phyloP scores from a whole-genome alignment of 176 grass and related monocot species.

The Carex myosuroides region DNA sequence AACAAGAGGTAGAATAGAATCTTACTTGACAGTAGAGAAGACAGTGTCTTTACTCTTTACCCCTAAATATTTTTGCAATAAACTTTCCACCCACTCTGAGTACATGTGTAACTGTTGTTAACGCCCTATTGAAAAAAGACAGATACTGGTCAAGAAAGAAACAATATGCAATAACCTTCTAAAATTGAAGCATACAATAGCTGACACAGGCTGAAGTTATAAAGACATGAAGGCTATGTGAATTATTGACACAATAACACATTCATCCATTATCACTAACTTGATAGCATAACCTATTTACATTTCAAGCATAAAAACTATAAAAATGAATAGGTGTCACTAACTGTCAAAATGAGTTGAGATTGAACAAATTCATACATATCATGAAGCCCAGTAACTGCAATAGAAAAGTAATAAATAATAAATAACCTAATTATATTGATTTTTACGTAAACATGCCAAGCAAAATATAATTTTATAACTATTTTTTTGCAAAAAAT shows the following conservation, averaged over 20 bases:
- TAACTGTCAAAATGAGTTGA: constrained; percentile 93
- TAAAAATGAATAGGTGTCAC: constrained; percentile 13
- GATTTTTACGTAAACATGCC: not conserved
- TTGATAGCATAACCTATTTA: not conserved
- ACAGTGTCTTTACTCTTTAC: constrained; percentile 67
- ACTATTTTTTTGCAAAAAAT: not conserved
- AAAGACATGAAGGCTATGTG: not conserved
- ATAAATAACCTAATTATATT: constrained; percentile 35
- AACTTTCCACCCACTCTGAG: constrained; percentile 92
- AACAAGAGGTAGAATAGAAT: not conserved
- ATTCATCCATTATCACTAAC: not conserved
- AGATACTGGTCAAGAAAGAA: constrained; percentile 26
- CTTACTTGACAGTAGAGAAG: constrained; percentile 82
- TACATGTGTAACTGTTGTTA: constrained; percentile 89
- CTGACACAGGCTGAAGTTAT: not conserved
- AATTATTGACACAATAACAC: not conserved
- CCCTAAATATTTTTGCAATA: constrained; percentile 88
- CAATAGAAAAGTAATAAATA: constrained; percentile 24
- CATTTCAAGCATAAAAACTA: not conserved
- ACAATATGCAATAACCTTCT: not conserved
- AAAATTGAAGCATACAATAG: constrained; percentile 2
- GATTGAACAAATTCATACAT: constrained; percentile 99
- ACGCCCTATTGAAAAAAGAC: constrained; percentile 42
- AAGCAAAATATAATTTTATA: not conserved
- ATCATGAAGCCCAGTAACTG: constrained; percentile 93